These are phyloP conservation scores for Exophiala aquamarina DNA, from an alignment of 2,329 filamentous ascomycete genomes.

Conservation along the genomic window DNA sequence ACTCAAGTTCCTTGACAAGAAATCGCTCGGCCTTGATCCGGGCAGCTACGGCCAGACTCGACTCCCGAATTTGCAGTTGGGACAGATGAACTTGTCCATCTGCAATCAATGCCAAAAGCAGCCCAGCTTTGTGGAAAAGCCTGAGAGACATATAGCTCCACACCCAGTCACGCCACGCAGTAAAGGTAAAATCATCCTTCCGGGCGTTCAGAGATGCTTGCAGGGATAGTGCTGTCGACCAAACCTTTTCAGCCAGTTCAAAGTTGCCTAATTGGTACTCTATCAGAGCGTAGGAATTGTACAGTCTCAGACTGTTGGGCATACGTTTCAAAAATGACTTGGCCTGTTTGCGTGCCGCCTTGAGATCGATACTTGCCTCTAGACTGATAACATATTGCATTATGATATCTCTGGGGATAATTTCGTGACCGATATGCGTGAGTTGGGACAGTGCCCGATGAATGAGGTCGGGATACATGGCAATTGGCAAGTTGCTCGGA, in stretches of 20 bases:
- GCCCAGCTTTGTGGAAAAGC: conserved; percentile 37
- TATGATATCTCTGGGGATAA: conserved; percentile 47
- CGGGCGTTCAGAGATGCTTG: conserved; percentile 40
- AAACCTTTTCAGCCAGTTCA: conserved; percentile 62
- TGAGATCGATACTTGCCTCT: conserved; percentile 56
- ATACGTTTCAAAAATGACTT: conserved; percentile 71
- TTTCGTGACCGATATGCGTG: conserved; percentile 40
- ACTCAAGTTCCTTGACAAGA: conserved; percentile 55
- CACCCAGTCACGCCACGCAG: conserved; percentile 63
- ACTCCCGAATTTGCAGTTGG: conserved; percentile 22
- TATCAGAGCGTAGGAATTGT: conserved; percentile 75
- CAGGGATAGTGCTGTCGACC: conserved; percentile 66
- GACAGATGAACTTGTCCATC: conserved; percentile 36
- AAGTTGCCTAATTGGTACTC: conserved; percentile 61
- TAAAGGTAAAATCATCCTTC: conserved; percentile 38
- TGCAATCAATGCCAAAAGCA: conserved; percentile 42
- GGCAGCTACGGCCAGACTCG: conserved; percentile 11
- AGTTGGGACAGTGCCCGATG: conserved; percentile 60
- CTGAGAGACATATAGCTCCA: conserved; percentile 63
- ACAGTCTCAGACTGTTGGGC: conserved; percentile 65
- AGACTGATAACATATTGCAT: conserved; percentile 71
- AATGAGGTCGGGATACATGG: conserved; percentile 48
- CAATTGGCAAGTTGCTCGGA: background rate
- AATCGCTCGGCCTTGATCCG: conserved; percentile 43
- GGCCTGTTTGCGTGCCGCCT: conserved; percentile 65